Evolutionary conservation across 306 rosid species (phyloP).

Genomic region (Cucurbita maxima): DNA sequence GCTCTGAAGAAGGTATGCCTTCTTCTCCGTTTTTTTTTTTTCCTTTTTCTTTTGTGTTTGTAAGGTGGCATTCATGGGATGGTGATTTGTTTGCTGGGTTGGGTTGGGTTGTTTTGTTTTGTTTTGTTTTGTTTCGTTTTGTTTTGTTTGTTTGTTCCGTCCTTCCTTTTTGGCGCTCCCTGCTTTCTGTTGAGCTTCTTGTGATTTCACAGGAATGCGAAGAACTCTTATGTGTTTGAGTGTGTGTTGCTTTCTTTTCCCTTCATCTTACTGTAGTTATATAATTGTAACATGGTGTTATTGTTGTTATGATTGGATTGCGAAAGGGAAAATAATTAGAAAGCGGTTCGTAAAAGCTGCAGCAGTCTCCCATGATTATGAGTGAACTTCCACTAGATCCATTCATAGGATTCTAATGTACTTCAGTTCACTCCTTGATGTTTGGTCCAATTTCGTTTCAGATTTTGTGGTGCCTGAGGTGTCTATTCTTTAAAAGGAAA

Average conservation of each 20-base stretch:
- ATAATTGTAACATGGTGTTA: background rate
- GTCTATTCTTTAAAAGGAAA: background rate
- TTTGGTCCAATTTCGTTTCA: background rate
- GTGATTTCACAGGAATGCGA: background rate
- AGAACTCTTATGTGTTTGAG: background rate
- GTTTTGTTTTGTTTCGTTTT: background rate
- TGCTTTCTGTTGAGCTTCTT: background rate
- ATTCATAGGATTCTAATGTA: background rate
- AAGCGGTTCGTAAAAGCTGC: background rate
- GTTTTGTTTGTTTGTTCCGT: background rate
- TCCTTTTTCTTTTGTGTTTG: background rate
- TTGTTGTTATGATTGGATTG: background rate
- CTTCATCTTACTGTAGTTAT: background rate
- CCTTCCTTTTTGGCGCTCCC: background rate
- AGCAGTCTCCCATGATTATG: background rate
- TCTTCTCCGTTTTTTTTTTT: background rate
- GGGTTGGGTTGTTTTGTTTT: background rate
- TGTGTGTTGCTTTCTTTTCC: background rate
- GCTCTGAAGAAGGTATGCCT: constrained; percentile 23
- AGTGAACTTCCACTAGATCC: background rate
- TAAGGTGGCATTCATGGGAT: background rate
- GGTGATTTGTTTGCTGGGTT: background rate
- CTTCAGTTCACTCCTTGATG: background rate
- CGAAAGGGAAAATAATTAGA: background rate
- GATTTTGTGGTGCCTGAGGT: background rate